These are phyloP conservation scores for Naematelia aurantialba DNA, from an alignment of 768 basidiomycete species.

Conservation along the genomic window DNA sequence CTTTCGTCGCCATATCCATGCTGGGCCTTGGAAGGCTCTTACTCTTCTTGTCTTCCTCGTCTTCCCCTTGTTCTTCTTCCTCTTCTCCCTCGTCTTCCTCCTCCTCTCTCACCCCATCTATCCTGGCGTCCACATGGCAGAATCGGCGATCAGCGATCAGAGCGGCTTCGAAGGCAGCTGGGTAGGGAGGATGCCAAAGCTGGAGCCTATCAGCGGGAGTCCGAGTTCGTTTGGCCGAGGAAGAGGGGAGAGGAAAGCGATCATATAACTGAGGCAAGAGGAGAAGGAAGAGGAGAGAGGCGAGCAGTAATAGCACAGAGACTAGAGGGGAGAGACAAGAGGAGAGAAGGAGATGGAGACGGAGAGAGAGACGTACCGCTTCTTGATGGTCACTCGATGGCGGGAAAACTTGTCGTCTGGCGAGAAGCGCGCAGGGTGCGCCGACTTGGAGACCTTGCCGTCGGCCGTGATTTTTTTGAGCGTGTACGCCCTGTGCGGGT, in stretches of 20 bases:
- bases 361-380: constrained; percentile 54
- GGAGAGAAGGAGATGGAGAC: background rate
- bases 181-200: constrained; percentile 76
- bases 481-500: constrained; percentile 71
- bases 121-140: no score
- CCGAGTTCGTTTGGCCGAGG: background rate
- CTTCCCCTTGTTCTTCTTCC: no score
- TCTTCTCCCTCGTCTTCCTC: no score
- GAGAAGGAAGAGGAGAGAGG: background rate
- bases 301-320: background rate
- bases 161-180: constrained; percentile 85
- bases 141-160: no score
- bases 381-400: constrained; percentile 95
- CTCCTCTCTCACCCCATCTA: no score
- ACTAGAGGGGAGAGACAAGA: background rate
- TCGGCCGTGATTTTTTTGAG: constrained; percentile 82
- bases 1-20: no score
- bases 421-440: constrained; percentile 98
- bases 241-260: background rate
- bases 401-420: constrained; percentile 99
- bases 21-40: no score
- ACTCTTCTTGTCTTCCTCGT: no score
- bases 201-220: constrained; percentile 2
- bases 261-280: background rate
- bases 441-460: constrained; percentile 86